Percentiles rank a stretch among this genome's conserved stretches.
Evolutionary conservation across 2,329 filamentous ascomycete species (phyloP).

Genomic region (Magnaporthiopsis poae): DNA sequence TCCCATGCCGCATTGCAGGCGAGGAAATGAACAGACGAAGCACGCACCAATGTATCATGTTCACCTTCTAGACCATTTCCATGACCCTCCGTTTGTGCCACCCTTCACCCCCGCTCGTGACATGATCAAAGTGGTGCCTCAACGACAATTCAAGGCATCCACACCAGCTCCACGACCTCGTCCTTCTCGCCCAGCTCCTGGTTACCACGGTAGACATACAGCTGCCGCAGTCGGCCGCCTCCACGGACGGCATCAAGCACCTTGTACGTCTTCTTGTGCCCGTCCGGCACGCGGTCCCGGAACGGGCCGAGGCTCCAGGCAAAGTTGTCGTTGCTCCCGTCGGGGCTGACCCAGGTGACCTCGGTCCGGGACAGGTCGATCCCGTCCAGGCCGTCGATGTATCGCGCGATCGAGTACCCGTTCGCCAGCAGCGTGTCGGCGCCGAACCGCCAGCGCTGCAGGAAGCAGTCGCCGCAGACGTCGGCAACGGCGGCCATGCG

Average conservation of each 20-base stretch:
- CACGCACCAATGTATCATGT: background rate
- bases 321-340: constrained; percentile 36
- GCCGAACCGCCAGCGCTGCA: constrained; percentile 44
- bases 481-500: constrained; percentile 38
- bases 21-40: background rate
- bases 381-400: constrained; percentile 29
- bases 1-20: no score
- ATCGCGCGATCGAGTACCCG: constrained; percentile 47
- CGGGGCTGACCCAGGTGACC: constrained; percentile 38
- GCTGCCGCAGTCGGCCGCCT: constrained; percentile 38
- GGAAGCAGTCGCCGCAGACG: constrained; percentile 49
- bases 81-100: no score
- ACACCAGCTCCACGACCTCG: constrained; percentile 40
- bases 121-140: no score
- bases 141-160: constrained; percentile 20
- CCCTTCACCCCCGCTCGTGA: no score
- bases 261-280: constrained; percentile 42
- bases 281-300: constrained; percentile 23
- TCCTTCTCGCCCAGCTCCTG: constrained; percentile 31
- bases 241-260: constrained; percentile 34
- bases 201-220: constrained; percentile 40
- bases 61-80: no score
- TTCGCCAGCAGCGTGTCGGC: constrained; percentile 44
- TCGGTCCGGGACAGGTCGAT: constrained; percentile 39
- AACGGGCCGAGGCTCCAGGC: constrained; percentile 46